phyloP scores from a whole-genome alignment of 768 basidiomycete genomes.

The Leccinum disarticulatum region DNA sequence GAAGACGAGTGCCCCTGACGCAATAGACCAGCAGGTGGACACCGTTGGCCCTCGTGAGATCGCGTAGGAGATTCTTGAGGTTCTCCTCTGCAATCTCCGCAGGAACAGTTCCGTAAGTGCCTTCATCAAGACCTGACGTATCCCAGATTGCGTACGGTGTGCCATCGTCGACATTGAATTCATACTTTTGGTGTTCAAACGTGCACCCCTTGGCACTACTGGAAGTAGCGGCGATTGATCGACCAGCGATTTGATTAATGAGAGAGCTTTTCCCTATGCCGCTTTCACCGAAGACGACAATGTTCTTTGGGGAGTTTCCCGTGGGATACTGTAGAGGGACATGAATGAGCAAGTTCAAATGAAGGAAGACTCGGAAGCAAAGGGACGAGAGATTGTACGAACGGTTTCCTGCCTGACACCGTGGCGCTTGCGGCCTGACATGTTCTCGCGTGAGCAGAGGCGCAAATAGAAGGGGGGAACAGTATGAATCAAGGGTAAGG shows the following conservation, averaged over 20 bases:
- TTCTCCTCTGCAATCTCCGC: slow-evolving; percentile 30
- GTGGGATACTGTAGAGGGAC: slow-evolving; percentile 9
- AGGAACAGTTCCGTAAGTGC: slow-evolving; percentile 27
- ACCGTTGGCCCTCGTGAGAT: slow-evolving; percentile 27
- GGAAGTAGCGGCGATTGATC: slow-evolving; percentile 37
- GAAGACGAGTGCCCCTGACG: slow-evolving; percentile 33
- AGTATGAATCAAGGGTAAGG: background rate
- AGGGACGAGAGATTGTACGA: slow-evolving; percentile 7
- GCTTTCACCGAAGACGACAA: slow-evolving; percentile 30
- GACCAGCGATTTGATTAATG: slow-evolving; percentile 41
- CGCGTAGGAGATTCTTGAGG: slow-evolving; percentile 25
- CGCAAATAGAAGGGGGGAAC: background rate
- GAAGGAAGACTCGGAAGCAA: background rate
- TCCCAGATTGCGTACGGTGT: slow-evolving; percentile 34
- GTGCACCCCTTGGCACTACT: slow-evolving; percentile 37
- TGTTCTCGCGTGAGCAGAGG: background rate
- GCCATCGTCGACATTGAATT: slow-evolving; percentile 25
- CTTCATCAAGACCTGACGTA: slow-evolving; percentile 42
- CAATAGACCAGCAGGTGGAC: slow-evolving; percentile 34
- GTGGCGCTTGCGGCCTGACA: slow-evolving; percentile 23
- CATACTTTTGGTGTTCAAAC: slow-evolving; percentile 29
- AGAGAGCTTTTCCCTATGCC: slow-evolving; percentile 43
- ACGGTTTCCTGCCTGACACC: slow-evolving; percentile 10
- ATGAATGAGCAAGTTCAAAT: slow-evolving; percentile 6
- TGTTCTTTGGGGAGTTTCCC: slow-evolving; percentile 20